Percentiles rank a stretch among this genome's conserved stretches.
These are phyloP conservation scores for Calocera cornea DNA, from an alignment of 768 basidiomycete genomes.

Conservation along the genomic window DNA sequence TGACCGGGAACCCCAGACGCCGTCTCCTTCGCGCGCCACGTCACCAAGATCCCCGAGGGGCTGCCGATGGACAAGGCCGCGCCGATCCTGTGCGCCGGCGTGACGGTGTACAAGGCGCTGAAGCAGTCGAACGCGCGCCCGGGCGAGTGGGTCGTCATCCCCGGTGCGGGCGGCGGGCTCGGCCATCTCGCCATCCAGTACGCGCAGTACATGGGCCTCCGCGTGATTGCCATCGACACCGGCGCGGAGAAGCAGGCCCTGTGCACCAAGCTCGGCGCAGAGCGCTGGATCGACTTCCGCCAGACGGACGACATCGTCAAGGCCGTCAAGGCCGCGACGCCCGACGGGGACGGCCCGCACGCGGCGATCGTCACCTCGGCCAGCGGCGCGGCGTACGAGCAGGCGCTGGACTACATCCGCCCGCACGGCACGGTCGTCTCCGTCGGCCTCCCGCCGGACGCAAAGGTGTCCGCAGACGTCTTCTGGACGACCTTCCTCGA, in stretches of 20 bases:
- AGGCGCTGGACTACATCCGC: conserved; percentile 55
- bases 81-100: conserved; percentile 64
- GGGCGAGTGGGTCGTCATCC: conserved; percentile 64
- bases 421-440: conserved; percentile 60
- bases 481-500: conserved; percentile 44
- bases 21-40: conserved; percentile 56
- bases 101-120: conserved; percentile 77
- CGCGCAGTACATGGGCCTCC: conserved; percentile 59
- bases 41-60: conserved; percentile 66
- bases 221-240: conserved; percentile 70
- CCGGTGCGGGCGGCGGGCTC: conserved; percentile 48
- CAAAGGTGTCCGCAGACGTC: conserved; percentile 45
- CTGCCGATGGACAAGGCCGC: conserved; percentile 41
- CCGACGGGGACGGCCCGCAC: conserved; percentile 56
- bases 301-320: conserved; percentile 48
- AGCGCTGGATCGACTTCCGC: conserved; percentile 68
- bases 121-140: conserved; percentile 52
- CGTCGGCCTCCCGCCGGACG: conserved; percentile 58
- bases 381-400: conserved; percentile 28
- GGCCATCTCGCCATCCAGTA: conserved; percentile 80
- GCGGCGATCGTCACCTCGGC: conserved; percentile 31
- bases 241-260: conserved; percentile 59
- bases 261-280: conserved; percentile 49
- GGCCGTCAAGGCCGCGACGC: conserved; percentile 46
- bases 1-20: conserved; percentile 16